Percentiles rank a stretch among this genome's conserved stretches.
Conservation (phyloP, 1,284 basidiomycete species). For the Testicularia cyperi region DNA sequence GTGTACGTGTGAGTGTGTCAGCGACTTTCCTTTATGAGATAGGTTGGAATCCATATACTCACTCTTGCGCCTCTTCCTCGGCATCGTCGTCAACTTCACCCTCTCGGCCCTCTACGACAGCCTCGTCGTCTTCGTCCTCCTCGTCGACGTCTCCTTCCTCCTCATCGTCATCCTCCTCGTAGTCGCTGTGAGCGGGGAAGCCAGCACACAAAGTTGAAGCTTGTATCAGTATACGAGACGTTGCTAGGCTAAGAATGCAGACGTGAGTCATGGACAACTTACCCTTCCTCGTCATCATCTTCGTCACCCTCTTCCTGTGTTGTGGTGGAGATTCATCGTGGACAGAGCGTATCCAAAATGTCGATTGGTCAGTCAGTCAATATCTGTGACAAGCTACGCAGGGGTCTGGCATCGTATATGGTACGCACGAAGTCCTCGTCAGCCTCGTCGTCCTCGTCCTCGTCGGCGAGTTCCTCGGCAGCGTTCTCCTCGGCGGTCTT, state of each 20-base stretch:
- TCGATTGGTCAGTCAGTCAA: too few species aligned
- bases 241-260: background rate
- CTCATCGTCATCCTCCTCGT: constrained; percentile 18
- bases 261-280: background rate
- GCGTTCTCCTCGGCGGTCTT: constrained; percentile 15
- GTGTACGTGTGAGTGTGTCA: too few species aligned
- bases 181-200: background rate
- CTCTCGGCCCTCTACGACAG: constrained; percentile 18
- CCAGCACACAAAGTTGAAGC: background rate
- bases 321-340: too few species aligned
- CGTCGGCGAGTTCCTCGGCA: constrained; percentile 10
- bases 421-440: constrained; percentile 32
- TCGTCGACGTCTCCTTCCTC: constrained; percentile 11
- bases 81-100: constrained; percentile 24
- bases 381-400: background rate
- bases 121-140: constrained; percentile 19
- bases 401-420: background rate
- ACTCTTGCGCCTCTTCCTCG: constrained; percentile 26
- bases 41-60: constrained; percentile 1
- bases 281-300: constrained; percentile 26
- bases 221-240: too few species aligned
- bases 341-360: too few species aligned
- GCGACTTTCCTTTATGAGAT: too few species aligned
- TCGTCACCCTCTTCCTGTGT: constrained; percentile 22
- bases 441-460: constrained; percentile 30